A percentile compares a stretch with the other conserved stretches of the same genome.
phyloP scores from a whole-genome alignment of 345 rosid genomes.

The Rhizophora apiculata region DNA sequence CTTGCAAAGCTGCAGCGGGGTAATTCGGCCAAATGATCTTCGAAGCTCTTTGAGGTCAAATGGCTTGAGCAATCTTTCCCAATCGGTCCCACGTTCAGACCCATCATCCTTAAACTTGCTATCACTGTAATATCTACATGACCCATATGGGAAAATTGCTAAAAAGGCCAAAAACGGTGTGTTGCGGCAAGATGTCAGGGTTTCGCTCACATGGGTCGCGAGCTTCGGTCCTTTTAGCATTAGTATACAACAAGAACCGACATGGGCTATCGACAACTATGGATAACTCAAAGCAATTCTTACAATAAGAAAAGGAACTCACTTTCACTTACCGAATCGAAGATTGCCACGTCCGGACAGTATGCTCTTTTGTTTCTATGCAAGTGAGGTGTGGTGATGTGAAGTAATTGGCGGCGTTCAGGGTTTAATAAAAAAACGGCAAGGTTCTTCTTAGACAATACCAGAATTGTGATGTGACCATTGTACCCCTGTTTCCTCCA shows the following conservation, averaged over 20 bases:
- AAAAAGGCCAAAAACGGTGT: neutral
- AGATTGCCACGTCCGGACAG: no score
- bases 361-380: no score
- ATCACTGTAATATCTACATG: slow-evolving; percentile 13
- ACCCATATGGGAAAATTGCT: slow-evolving; percentile 22
- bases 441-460: neutral
- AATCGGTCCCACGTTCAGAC: slow-evolving; percentile 47
- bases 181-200: slow-evolving; percentile 20
- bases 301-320: neutral
- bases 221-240: slow-evolving; percentile 47
- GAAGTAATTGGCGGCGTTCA: neutral
- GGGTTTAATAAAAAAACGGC: neutral
- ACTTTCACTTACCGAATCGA: neutral
- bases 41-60: slow-evolving; percentile 65
- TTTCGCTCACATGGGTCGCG: slow-evolving; percentile 34
- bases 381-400: no score
- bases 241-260: neutral
- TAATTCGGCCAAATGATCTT: slow-evolving; percentile 32
- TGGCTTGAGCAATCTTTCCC: slow-evolving; percentile 85
- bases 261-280: neutral
- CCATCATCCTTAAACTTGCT: slow-evolving; percentile 16
- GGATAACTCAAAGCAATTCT: neutral
- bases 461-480: neutral
- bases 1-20: slow-evolving; percentile 25
- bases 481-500: neutral